phyloP scores from a whole-genome alignment of 192 early-diverging fungal genomes.

The Backusella psychrophila region DNA sequence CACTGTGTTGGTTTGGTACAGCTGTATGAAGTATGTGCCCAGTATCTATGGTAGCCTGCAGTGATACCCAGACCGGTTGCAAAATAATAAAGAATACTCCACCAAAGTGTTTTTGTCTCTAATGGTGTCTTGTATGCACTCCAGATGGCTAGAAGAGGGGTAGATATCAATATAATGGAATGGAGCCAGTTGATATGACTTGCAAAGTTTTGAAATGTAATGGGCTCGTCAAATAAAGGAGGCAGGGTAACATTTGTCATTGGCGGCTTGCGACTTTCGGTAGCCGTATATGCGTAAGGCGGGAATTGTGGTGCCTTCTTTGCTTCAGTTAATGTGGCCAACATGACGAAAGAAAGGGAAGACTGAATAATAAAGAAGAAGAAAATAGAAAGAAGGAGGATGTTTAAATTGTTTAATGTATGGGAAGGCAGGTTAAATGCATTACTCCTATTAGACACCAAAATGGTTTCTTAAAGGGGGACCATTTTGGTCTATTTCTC shows the following conservation, averaged over 20 bases:
- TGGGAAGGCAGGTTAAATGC: no score
- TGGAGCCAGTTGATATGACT: slow-evolving; percentile 71
- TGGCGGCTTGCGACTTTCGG: slow-evolving; percentile 27
- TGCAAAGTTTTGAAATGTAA: slow-evolving; percentile 46
- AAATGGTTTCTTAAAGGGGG: no score
- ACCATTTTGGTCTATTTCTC: no score
- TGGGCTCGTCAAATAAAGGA: slow-evolving; percentile 38
- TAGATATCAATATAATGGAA: slow-evolving; percentile 52
- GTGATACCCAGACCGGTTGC: slow-evolving; percentile 84
- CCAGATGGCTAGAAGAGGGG: slow-evolving; percentile 80
- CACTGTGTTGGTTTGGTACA: slow-evolving; percentile 60
- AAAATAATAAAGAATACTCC: slow-evolving; percentile 69
- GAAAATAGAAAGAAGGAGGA: not conserved
- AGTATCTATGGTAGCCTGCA: slow-evolving; percentile 87
- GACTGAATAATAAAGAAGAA: not conserved
- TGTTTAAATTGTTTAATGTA: not conserved
- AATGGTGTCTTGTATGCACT: slow-evolving; percentile 69
- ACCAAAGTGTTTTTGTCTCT: slow-evolving; percentile 65
- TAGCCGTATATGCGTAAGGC: not conserved
- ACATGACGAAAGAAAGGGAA: not conserved
- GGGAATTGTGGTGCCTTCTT: not conserved
- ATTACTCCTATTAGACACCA: no score
- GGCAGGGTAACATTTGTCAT: slow-evolving; percentile 9
- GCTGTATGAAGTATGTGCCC: slow-evolving; percentile 75
- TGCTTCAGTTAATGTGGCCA: not conserved